Conservation (phyloP, 2,329 filamentous ascomycete species). For the Monilinia laxa region DNA sequence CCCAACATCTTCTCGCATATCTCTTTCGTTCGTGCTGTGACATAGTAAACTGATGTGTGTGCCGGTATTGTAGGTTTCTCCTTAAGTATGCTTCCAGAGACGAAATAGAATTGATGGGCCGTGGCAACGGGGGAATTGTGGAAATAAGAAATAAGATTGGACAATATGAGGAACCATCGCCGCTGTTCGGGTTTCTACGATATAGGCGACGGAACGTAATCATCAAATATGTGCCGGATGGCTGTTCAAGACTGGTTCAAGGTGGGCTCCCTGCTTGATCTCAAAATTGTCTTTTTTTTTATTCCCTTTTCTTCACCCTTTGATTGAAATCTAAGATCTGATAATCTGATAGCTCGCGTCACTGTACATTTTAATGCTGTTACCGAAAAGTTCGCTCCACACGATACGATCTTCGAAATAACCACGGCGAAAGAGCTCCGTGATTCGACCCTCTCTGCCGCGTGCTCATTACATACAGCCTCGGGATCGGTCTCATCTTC, state of each 20-base stretch:
- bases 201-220: slow-evolving; percentile 88
- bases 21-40: slow-evolving; percentile 1
- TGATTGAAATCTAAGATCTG: slow-evolving; percentile 31
- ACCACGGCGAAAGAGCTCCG: slow-evolving; percentile 73
- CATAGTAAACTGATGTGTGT: slow-evolving; percentile 27
- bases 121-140: slow-evolving; percentile 76
- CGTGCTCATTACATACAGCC: slow-evolving; percentile 85
- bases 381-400: slow-evolving; percentile 73
- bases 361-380: slow-evolving; percentile 69
- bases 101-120: slow-evolving; percentile 74
- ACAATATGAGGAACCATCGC: slow-evolving; percentile 78
- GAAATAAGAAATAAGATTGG: slow-evolving; percentile 79
- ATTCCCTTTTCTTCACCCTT: slow-evolving; percentile 14
- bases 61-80: slow-evolving; percentile 69
- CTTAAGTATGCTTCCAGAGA: slow-evolving; percentile 89
- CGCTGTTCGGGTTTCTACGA: slow-evolving; percentile 86
- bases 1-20: slow-evolving; percentile 19
- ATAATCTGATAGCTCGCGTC: slow-evolving; percentile 65
- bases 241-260: slow-evolving; percentile 86
- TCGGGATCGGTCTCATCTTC: slow-evolving; percentile 84
- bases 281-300: neutral
- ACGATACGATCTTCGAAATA: slow-evolving; percentile 82
- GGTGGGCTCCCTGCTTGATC: slow-evolving; percentile 55
- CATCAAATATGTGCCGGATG: slow-evolving; percentile 89
- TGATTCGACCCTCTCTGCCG: slow-evolving; percentile 82